These are phyloP conservation scores for Ustulina deusta DNA, from an alignment of 2,329 filamentous ascomycete species.

Conservation along the genomic window DNA sequence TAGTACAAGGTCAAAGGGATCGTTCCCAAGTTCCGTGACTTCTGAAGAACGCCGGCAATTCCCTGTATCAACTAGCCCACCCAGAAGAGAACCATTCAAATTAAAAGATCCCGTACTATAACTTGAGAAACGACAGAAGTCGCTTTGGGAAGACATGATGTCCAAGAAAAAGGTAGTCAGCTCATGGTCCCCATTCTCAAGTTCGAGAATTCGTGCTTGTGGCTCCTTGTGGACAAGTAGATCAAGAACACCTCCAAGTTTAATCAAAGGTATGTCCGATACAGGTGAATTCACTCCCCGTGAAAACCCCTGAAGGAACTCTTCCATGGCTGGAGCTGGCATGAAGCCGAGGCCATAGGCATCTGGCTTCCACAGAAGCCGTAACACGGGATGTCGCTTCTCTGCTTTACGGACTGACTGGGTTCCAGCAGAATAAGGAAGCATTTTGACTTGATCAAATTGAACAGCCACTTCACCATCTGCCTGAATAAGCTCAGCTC, in stretches of 20 bases:
- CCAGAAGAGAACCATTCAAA: neutral
- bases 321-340: neutral
- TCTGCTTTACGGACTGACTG: neutral
- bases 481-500: slow-evolving; percentile 22
- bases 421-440: slow-evolving; percentile 14
- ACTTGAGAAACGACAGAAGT: slow-evolving; percentile 20
- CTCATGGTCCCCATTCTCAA: slow-evolving; percentile 9
- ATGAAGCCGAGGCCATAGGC: slow-evolving; percentile 27
- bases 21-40: neutral
- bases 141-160: neutral
- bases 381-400: slow-evolving; percentile 35
- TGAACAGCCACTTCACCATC: slow-evolving; percentile 19
- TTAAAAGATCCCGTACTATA: slow-evolving; percentile 18
- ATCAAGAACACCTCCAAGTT: slow-evolving; percentile 12
- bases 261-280: neutral
- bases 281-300: neutral
- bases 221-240: slow-evolving; percentile 36
- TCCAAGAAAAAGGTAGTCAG: slow-evolving; percentile 1
- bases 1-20: slow-evolving; percentile 16
- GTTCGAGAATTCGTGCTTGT: slow-evolving; percentile 20
- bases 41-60: slow-evolving; percentile 5
- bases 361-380: slow-evolving; percentile 41
- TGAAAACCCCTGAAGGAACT: slow-evolving; percentile 10
- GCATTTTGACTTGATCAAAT: slow-evolving; percentile 19
- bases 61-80: slow-evolving; percentile 7